Evolutionary conservation across 2,329 filamentous ascomycete species (phyloP).

Genomic region (Cladophialophora yegresii): DNA sequence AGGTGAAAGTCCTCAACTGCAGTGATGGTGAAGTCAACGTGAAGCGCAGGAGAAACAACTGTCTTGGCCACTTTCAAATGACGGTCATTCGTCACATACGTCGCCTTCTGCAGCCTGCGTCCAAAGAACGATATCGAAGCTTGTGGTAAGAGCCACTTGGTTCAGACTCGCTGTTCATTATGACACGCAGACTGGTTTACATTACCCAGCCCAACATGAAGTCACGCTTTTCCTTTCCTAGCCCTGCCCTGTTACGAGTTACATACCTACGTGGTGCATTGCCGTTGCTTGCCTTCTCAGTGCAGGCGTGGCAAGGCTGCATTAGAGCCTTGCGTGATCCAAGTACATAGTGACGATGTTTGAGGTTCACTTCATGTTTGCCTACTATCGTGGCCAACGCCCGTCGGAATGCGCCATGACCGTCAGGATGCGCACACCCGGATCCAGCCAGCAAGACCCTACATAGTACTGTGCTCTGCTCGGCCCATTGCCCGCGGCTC

Average conservation of each 20-base stretch:
- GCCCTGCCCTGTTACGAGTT: background rate
- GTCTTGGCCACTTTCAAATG: slow-evolving; percentile 29
- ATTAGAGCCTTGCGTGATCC: background rate
- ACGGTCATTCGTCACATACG: slow-evolving; percentile 24
- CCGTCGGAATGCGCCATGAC: background rate
- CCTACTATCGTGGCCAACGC: background rate
- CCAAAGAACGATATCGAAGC: slow-evolving; percentile 22
- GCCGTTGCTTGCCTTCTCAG: background rate
- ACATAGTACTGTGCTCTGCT: no score
- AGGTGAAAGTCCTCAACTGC: slow-evolving; percentile 19
- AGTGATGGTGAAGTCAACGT: slow-evolving; percentile 22
- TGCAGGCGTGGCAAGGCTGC: slow-evolving; percentile 6
- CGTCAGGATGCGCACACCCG: background rate
- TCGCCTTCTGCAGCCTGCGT: slow-evolving; percentile 30
- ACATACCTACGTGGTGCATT: background rate
- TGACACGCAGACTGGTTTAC: background rate
- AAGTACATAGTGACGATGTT: background rate
- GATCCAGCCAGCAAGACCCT: background rate
- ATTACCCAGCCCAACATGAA: background rate
- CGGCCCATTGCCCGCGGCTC: background rate
- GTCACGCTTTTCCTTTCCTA: background rate
- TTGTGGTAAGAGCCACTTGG: slow-evolving; percentile 10
- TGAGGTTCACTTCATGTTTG: background rate
- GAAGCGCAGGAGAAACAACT: slow-evolving; percentile 12
- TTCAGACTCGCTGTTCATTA: background rate